Evolutionary conservation across 768 basidiomycete species (phyloP), one percentile per base, ranked within the genome.

Genomic region (Holtermannia corniformis): DNA sequence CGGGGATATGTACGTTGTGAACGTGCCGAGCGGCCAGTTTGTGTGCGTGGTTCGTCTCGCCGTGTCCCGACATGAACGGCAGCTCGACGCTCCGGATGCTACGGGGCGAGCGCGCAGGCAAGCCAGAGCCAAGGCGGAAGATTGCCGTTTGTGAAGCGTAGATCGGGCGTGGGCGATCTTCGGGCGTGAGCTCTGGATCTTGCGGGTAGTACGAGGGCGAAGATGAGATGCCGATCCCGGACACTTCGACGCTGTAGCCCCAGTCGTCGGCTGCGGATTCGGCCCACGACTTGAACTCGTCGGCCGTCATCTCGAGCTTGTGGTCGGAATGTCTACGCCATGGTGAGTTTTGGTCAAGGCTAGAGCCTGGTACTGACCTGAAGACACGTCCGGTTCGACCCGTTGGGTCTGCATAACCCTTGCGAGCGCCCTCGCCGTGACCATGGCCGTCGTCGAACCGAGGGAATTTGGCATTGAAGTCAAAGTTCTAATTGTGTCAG

Each of bases 381-480:
- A 73, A 73, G 4, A 72, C 64, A 13, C 72, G 59, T 41, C 68
- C 63, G 3, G 72, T 73, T 44, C 72, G 51, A 14, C 71, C 68
- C 16, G 72, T 72, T 4, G 71, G 71, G 47, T 73, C 72, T 10
- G 63, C 53, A 49, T 66, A 73, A 7, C 72, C 72, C 43, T 56
- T 64, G 40, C 51, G 47, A 1, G 56, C 55, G 46, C 55, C 52
- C 24, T 64, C 54, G 20, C 32, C 52, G 27, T 57, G 51, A 41
- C 37, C 43, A 27, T 51, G 51, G 10, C 32, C 32, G 22, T 51
- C 61, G 20, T 62, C 44, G 16, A 56, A 56, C 27, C 65, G 60
- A 21, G 68, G 67, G 57, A 73, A 73, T 47, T 72, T 70, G 41
- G 63, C 60, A 47, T 73, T 73, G 57, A 73, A 73, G 57, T 62